Evolutionary conservation across 176 grass and related monocot genomes (phyloP).

Genomic region (Aechmea fasciata): DNA sequence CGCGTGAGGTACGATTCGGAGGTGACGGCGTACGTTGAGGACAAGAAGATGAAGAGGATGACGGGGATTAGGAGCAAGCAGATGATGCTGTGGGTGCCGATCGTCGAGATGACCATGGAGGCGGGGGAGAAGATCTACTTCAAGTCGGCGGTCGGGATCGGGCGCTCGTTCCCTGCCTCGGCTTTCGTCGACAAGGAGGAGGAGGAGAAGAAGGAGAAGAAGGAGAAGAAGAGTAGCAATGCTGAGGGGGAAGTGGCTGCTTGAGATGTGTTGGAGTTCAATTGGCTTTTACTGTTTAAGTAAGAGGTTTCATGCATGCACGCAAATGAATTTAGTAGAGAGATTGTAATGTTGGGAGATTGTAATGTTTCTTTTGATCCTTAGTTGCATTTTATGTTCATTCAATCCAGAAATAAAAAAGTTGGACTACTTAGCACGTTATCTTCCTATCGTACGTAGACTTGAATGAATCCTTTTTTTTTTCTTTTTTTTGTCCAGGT

Average conservation of each 20-base stretch:
- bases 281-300: too few relatives aligned
- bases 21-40: constrained; percentile 89
- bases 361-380: too few relatives aligned
- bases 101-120: constrained; percentile 76
- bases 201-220: neutral
- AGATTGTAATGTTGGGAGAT: too few relatives aligned
- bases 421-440: too few relatives aligned
- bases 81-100: constrained; percentile 85
- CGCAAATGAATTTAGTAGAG: too few relatives aligned
- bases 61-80: constrained; percentile 78
- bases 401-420: too few relatives aligned
- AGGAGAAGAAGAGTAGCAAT: neutral
- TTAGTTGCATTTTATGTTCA: too few relatives aligned
- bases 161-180: constrained; percentile 50
- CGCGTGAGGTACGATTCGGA: constrained; percentile 60
- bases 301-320: too few relatives aligned
- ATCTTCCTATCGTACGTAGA: too few relatives aligned
- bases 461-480: too few relatives aligned
- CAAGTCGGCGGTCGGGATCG: constrained; percentile 72
- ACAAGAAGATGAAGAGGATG: constrained; percentile 73
- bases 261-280: neutral
- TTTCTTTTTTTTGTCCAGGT: too few relatives aligned
- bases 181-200: constrained; percentile 54
- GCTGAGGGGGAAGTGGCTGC: neutral
- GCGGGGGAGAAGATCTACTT: constrained; percentile 59